Percentiles rank a stretch among this genome's conserved stretches.
Conservation (phyloP, 2,329 filamentous ascomycete species). For the Xylaria sp. region DNA sequence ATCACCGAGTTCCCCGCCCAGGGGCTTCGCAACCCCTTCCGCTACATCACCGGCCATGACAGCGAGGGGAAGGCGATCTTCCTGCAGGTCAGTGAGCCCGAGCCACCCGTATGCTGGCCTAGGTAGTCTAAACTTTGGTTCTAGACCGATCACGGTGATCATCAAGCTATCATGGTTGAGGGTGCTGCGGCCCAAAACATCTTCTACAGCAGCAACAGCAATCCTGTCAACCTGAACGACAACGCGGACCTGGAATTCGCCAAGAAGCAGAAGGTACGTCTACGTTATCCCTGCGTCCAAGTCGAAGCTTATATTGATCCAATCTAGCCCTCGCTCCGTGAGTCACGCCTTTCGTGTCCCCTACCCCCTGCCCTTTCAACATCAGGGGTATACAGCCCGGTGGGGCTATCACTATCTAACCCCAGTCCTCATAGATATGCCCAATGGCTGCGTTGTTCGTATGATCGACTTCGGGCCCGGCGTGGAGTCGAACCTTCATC, state of each 20-base stretch:
- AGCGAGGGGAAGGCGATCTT: constrained; percentile 17
- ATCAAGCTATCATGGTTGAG: constrained; percentile 14
- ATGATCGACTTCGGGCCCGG: constrained; percentile 49
- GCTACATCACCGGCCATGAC: constrained; percentile 22
- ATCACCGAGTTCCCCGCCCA: constrained; percentile 9
- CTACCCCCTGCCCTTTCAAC: not conserved
- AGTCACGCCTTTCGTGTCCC: not conserved
- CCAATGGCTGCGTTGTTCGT: constrained; percentile 43
- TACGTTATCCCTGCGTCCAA: not conserved
- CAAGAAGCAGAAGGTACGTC: constrained; percentile 6
- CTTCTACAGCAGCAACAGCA: constrained; percentile 13
- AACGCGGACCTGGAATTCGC: constrained; percentile 19
- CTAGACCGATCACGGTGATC: constrained; percentile 20
- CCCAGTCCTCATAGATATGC: constrained; percentile 30
- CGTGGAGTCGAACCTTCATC: constrained; percentile 43
- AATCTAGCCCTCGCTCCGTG: constrained; percentile 7
- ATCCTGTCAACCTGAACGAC: constrained; percentile 15
- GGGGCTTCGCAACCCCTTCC: constrained; percentile 8
- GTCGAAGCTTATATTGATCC: not conserved
- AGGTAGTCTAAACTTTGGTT: not conserved
- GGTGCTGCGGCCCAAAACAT: constrained; percentile 9
- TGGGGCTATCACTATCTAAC: not conserved
- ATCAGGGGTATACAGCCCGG: not conserved
- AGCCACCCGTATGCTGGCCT: not conserved
- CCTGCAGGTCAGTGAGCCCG: not conserved